Percentiles rank a stretch among this genome's conserved stretches.
Conservation (phyloP, 257 asterid species). For the Nemophila menziesii region DNA sequence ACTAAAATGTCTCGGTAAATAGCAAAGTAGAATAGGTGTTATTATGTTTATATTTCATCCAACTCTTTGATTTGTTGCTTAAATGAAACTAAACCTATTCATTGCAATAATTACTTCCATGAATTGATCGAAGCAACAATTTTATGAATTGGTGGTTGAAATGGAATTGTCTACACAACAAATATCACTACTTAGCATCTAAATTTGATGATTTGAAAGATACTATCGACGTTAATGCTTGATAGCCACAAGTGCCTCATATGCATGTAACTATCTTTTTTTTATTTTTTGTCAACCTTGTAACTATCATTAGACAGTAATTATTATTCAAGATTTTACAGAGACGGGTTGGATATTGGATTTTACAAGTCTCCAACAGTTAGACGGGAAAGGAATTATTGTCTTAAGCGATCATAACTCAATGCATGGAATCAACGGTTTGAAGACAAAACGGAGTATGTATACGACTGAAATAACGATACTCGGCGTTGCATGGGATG, state of each 20-base stretch:
- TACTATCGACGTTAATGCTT: conserved; percentile 2
- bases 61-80: background rate
- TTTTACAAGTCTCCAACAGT: no score
- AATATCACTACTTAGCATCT: background rate
- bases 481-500: conserved; percentile 15
- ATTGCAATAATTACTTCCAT: background rate
- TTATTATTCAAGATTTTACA: no score
- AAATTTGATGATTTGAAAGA: background rate
- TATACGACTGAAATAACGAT: background rate
- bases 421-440: conserved; percentile 3
- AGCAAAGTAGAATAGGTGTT: background rate
- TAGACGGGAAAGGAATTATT: no score
- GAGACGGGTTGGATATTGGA: no score
- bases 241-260: conserved; percentile 6
- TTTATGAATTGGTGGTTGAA: background rate
- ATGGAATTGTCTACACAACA: background rate
- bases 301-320: no score
- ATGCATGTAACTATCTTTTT: background rate
- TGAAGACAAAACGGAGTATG: background rate
- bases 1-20: no score
- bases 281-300: background rate
- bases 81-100: background rate
- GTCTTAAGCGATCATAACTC: background rate
- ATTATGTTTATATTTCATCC: background rate
- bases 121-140: background rate